Evolutionary conservation across 1,284 basidiomycete genomes (phyloP).

Genomic region (Stygiomarasmius scandens): DNA sequence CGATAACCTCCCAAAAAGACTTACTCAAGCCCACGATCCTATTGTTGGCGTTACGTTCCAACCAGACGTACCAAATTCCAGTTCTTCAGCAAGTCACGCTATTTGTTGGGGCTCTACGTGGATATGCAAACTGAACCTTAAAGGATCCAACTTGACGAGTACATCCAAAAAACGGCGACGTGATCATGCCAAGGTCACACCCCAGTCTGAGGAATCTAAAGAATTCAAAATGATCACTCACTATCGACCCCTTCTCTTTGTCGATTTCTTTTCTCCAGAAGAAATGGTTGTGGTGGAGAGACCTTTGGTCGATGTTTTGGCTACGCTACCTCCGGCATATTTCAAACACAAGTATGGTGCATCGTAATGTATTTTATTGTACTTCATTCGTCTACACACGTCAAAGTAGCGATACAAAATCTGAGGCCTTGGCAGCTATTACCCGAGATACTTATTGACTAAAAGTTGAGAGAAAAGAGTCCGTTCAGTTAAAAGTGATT

Average conservation of each 20-base stretch:
- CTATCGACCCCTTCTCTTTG: slow-evolving; percentile 79
- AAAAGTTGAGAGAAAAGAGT: background rate
- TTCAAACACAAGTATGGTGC: slow-evolving; percentile 81
- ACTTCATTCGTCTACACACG: background rate
- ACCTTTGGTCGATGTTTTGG: slow-evolving; percentile 85
- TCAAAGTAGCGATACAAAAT: background rate
- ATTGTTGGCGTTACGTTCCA: slow-evolving; percentile 74
- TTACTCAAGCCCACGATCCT: slow-evolving; percentile 69
- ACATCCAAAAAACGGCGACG: slow-evolving; percentile 45
- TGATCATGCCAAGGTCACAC: slow-evolving; percentile 24
- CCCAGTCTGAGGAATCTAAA: slow-evolving; percentile 28
- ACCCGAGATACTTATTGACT: background rate
- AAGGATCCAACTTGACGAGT: slow-evolving; percentile 36
- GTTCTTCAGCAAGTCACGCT: slow-evolving; percentile 34
- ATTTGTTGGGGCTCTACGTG: slow-evolving; percentile 87
- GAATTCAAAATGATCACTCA: slow-evolving; percentile 74
- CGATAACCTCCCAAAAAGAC: slow-evolving; percentile 56
- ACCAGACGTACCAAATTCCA: slow-evolving; percentile 31
- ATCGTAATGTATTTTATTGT: slow-evolving; percentile 34
- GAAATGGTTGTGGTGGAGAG: slow-evolving; percentile 90
- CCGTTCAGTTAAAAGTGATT: no score
- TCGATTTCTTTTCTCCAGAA: slow-evolving; percentile 72
- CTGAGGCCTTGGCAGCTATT: background rate
- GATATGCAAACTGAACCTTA: slow-evolving; percentile 75
- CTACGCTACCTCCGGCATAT: slow-evolving; percentile 81